These are phyloP conservation scores for Laguncularia racemosa DNA, from an alignment of 345 rosid species.

Conservation along the genomic window DNA sequence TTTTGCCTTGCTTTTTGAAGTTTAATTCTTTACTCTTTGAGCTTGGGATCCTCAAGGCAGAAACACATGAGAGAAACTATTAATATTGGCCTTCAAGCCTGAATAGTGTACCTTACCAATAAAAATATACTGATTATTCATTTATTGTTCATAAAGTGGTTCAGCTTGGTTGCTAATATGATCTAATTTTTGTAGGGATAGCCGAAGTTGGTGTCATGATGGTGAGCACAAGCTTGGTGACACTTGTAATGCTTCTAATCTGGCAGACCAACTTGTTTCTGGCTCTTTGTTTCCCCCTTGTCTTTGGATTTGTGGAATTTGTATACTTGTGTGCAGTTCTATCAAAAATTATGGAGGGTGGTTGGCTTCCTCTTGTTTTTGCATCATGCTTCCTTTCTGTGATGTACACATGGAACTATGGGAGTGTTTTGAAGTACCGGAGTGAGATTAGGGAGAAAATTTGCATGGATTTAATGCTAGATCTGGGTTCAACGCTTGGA, in stretches of 20 bases:
- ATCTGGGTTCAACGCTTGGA: constrained; percentile 79
- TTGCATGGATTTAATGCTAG: constrained; percentile 78
- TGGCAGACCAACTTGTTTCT: constrained; percentile 85
- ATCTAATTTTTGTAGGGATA: constrained; percentile 48
- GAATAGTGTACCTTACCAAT: constrained; percentile 1
- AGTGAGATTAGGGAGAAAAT: constrained; percentile 90
- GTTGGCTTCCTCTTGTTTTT: constrained; percentile 91
- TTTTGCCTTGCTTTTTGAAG: no score
- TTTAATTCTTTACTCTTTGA: no score
- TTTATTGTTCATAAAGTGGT: neutral
- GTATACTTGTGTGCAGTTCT: constrained; percentile 75
- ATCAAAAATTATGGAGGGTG: constrained; percentile 68
- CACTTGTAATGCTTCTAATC: constrained; percentile 87
- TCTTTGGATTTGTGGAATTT: constrained; percentile 82
- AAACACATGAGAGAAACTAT: no score
- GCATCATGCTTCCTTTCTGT: constrained; percentile 60
- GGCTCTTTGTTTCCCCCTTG: constrained; percentile 68
- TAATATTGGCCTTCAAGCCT: no score
- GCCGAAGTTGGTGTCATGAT: constrained; percentile 98
- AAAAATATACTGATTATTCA: neutral
- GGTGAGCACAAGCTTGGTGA: constrained; percentile 79
- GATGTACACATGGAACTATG: constrained; percentile 96
- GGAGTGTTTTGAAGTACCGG: constrained; percentile 86
- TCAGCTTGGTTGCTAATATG: neutral
- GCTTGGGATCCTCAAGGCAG: no score